A percentile compares a stretch with the other conserved stretches of the same genome.
Conservation (phyloP, 768 basidiomycete species). For the Tulasnella sp. region DNA sequence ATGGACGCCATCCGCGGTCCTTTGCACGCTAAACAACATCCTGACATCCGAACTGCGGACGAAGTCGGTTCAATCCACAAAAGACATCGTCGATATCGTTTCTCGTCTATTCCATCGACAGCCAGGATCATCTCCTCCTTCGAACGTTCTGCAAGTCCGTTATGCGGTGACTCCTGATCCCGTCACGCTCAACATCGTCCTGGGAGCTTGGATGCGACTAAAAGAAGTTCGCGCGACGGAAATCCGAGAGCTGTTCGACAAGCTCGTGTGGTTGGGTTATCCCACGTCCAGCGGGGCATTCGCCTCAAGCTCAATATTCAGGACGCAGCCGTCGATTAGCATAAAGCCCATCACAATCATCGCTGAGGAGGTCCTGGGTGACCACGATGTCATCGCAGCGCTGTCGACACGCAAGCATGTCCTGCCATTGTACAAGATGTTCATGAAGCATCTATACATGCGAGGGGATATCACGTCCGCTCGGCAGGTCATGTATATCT, state of each 20-base stretch:
- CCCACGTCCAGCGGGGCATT: constrained; percentile 34
- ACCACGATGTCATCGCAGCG: constrained; percentile 32
- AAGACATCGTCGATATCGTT: constrained; percentile 41
- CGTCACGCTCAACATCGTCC: constrained; percentile 63
- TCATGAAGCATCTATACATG: constrained; percentile 59
- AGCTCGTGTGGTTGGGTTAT: constrained; percentile 57
- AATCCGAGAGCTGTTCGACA: constrained; percentile 60
- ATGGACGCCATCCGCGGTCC: constrained; percentile 40
- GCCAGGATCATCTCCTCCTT: constrained; percentile 32
- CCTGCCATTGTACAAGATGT: constrained; percentile 67
- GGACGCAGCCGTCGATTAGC: constrained; percentile 17
- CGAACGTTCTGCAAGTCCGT: constrained; percentile 44
- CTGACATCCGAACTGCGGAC: constrained; percentile 44
- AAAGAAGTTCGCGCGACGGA: constrained; percentile 42
- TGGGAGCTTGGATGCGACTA: constrained; percentile 61
- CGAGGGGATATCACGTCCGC: constrained; percentile 51
- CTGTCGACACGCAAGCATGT: constrained; percentile 58
- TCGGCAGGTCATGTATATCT: constrained; percentile 29
- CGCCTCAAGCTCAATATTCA: not conserved
- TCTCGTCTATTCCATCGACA: not conserved
- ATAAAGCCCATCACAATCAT: not conserved
- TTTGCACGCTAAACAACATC: constrained; percentile 58
- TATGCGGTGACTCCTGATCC: constrained; percentile 53
- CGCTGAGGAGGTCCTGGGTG: not conserved
- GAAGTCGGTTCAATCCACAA: constrained; percentile 38